phyloP scores from a whole-genome alignment of 345 rosid genomes.

The Hirschfeldia incana region DNA sequence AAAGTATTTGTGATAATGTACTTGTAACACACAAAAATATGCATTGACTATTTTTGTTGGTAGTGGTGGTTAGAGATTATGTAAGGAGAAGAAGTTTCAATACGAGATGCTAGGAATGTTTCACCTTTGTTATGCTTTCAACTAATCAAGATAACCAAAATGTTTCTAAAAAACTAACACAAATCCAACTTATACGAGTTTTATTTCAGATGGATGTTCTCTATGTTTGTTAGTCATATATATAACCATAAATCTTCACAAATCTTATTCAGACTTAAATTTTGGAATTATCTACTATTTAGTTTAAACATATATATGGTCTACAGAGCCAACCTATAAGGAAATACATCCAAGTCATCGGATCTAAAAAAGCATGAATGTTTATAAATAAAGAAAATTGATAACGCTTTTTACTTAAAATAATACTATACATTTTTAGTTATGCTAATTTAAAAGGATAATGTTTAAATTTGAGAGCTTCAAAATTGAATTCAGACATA shows the following conservation, averaged over 20 bases:
- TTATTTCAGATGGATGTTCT: neutral
- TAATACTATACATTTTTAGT: too few species aligned
- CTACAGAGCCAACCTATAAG: neutral
- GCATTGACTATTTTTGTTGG: constrained; percentile 12
- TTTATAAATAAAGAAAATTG: too few species aligned
- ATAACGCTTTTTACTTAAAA: too few species aligned
- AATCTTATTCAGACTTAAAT: neutral
- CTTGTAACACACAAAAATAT: constrained; percentile 4
- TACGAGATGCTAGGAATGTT: neutral
- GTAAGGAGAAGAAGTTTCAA: neutral
- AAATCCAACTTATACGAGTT: neutral
- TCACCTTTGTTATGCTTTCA: neutral
- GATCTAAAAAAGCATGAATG: too few species aligned
- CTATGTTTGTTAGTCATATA: neutral
- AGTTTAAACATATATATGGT: neutral
- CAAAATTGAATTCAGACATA: too few species aligned
- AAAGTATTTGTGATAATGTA: constrained; percentile 1
- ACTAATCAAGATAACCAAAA: neutral
- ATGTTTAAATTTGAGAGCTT: too few species aligned
- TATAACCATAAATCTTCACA: neutral
- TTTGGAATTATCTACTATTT: neutral
- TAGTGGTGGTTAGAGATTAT: too few species aligned
- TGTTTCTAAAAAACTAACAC: neutral
- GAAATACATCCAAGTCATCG: too few species aligned
- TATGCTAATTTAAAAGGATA: too few species aligned